Evolutionary conservation across 2,329 filamentous ascomycete genomes (phyloP), one percentile per base, ranked within the genome.

Genomic region (Fusarium sp.): DNA sequence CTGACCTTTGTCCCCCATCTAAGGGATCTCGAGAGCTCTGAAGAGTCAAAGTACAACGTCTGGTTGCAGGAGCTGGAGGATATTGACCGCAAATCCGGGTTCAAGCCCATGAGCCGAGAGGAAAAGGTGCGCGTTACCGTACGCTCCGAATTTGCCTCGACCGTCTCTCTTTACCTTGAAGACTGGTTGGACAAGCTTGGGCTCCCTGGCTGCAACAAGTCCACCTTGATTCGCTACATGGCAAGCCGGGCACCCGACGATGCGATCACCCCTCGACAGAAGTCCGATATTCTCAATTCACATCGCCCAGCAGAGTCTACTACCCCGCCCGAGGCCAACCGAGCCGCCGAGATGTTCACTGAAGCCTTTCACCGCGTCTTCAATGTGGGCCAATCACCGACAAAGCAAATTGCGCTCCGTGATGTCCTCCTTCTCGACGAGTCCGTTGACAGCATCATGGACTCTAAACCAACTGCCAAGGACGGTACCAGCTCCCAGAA

Each of bases 1-100:
- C 80, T 88, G 58, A 87, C 84, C 31, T 89, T 87, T 73, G 85
- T 88, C 13, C 87, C 87, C 13, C 86, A 88, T 74, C 77, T 89
- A 55, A 82, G 85, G 58, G 87, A 89, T 66, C 78, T 89, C 27
- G 83, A 86, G 50, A 83, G 83, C 23, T 83, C 83, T n/a, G 86
- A 88, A 72, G 86, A 87, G 71, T 79, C 80, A 13, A 82, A 84
- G 64, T 88, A 88, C 71, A 83, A 84, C 61, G 76, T 82, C 16
- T 89, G 86, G 86, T 81, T 89, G 11, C 81, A 85, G 67, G 85
- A 88, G 69, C 77, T 89, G 10, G 84, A 87, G 67, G 83, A 83
- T 33, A 86, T 87, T 77, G 86, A 89, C 62, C 82, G 82, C 62
- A 84, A 85, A 51, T 87, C 85, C 4, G 86, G 86, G 0, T 88